These are phyloP conservation scores for Phaeomoniella chlamydospora DNA, from an alignment of 2,329 filamentous ascomycete genomes.

Conservation along the genomic window DNA sequence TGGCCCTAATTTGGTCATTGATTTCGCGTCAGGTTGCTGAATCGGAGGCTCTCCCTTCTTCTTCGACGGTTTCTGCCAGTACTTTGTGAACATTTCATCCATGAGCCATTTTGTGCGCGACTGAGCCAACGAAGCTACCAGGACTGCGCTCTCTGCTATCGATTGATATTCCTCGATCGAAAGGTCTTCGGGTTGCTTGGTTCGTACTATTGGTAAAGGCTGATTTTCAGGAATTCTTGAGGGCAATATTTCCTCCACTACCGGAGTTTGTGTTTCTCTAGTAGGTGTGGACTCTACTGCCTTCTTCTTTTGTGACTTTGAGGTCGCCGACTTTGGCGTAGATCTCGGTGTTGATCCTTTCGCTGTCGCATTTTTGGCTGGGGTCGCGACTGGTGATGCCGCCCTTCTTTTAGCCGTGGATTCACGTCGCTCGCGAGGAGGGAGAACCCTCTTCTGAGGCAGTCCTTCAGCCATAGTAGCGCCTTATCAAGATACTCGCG, in stretches of 20 bases:
- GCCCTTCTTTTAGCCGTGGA: slow-evolving; percentile 25
- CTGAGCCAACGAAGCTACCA: slow-evolving; percentile 41
- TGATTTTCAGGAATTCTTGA: slow-evolving; percentile 37
- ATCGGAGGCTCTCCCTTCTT: slow-evolving; percentile 34
- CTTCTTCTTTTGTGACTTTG: slow-evolving; percentile 1
- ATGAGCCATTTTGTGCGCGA: slow-evolving; percentile 44
- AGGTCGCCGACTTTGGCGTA: neutral
- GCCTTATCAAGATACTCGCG: no score
- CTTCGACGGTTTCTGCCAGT: slow-evolving; percentile 43
- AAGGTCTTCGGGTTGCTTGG: slow-evolving; percentile 33
- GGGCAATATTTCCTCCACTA: slow-evolving; percentile 29
- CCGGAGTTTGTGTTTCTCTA: slow-evolving; percentile 15
- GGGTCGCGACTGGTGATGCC: slow-evolving; percentile 15
- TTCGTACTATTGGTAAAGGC: slow-evolving; percentile 36
- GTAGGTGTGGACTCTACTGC: slow-evolving; percentile 10
- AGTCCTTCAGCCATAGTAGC: slow-evolving; percentile 15
- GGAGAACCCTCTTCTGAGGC: slow-evolving; percentile 28
- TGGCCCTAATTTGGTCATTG: slow-evolving; percentile 39
- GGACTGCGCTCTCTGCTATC: slow-evolving; percentile 43
- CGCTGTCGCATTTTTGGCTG: slow-evolving; percentile 2
- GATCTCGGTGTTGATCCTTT: slow-evolving; percentile 2
- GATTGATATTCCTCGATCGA: slow-evolving; percentile 42
- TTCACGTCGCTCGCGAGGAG: slow-evolving; percentile 27
- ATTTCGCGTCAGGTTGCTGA: slow-evolving; percentile 34
- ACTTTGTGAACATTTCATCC: slow-evolving; percentile 39